These are phyloP conservation scores for Phytophthora chlamydospora DNA, from an alignment of 352 stramenopile species.

Conservation along the genomic window DNA sequence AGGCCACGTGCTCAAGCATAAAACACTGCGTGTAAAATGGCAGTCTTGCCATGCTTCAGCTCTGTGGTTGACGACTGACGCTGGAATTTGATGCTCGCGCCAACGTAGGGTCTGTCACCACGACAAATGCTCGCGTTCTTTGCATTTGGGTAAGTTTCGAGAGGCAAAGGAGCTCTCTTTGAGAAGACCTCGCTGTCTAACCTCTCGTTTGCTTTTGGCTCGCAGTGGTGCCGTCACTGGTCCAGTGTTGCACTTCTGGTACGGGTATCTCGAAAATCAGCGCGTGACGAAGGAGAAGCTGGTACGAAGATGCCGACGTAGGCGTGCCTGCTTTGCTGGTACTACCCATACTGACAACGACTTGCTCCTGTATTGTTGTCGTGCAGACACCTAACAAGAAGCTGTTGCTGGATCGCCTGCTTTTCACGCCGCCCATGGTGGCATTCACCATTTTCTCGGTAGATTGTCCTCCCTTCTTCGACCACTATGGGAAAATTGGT, in stretches of 20 bases:
- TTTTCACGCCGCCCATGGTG: constrained; percentile 72
- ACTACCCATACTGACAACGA: not conserved
- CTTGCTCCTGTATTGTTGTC: not conserved
- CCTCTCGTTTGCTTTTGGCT: not conserved
- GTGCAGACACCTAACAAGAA: constrained; percentile 77
- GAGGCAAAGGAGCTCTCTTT: too few species aligned
- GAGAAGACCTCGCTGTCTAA: not conserved
- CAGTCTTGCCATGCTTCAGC: not conserved
- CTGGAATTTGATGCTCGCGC: not conserved
- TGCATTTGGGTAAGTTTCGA: constrained; percentile 51
- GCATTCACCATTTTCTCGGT: constrained; percentile 77
- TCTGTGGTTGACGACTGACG: not conserved
- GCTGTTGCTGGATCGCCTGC: constrained; percentile 65
- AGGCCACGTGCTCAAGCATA: constrained; percentile 77
- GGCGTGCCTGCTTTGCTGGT: not conserved
- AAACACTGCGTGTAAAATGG: constrained; percentile 55
- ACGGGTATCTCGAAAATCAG: constrained; percentile 69
- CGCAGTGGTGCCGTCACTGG: constrained; percentile 58
- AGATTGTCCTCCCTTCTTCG: not conserved
- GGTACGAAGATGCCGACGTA: constrained; percentile 30
- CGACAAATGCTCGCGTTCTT: constrained; percentile 79
- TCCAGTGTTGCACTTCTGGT: constrained; percentile 74
- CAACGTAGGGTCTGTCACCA: constrained; percentile 54
- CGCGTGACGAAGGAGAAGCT: constrained; percentile 67
- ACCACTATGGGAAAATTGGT: not conserved